Conservation (phyloP, 352 stramenopile genomes). For the Pythium apleroticum region DNA sequence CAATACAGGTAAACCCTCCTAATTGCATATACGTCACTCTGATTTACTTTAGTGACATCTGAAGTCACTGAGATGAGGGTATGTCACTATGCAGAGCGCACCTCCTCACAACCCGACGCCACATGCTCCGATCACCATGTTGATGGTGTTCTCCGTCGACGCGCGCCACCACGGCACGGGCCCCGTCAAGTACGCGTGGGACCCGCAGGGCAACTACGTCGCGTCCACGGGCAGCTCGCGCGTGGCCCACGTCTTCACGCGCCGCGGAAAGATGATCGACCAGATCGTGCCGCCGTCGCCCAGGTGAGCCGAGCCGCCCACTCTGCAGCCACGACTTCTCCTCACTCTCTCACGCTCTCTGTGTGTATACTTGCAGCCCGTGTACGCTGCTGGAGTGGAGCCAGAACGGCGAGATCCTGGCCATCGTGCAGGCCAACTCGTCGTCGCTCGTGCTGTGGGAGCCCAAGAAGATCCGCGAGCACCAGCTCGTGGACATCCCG, state of each 20-base stretch:
- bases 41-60: background rate
- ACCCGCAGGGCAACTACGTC: slow-evolving; percentile 73
- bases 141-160: slow-evolving; percentile 83
- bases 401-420: slow-evolving; percentile 60
- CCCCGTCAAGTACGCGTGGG: slow-evolving; percentile 79
- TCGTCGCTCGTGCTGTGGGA: slow-evolving; percentile 72
- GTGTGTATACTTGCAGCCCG: slow-evolving; percentile 31
- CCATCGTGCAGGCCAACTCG: slow-evolving; percentile 78
- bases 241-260: slow-evolving; percentile 74
- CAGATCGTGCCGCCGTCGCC: slow-evolving; percentile 77
- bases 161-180: slow-evolving; percentile 70
- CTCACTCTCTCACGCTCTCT: background rate
- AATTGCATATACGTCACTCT: background rate
- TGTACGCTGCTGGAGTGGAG: slow-evolving; percentile 80
- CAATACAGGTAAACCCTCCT: background rate
- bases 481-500: slow-evolving; percentile 64
- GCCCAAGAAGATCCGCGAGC: slow-evolving; percentile 54
- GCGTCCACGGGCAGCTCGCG: slow-evolving; percentile 73
- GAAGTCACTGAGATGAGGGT: background rate
- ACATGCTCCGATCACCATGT: slow-evolving; percentile 35
- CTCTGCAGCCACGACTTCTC: too few species aligned
- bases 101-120: background rate
- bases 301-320: slow-evolving; percentile 46
- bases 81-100: background rate
- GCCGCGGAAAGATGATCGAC: slow-evolving; percentile 71